Conservation (phyloP, 2,329 filamentous ascomycete species). For the Tothia fuscella region DNA sequence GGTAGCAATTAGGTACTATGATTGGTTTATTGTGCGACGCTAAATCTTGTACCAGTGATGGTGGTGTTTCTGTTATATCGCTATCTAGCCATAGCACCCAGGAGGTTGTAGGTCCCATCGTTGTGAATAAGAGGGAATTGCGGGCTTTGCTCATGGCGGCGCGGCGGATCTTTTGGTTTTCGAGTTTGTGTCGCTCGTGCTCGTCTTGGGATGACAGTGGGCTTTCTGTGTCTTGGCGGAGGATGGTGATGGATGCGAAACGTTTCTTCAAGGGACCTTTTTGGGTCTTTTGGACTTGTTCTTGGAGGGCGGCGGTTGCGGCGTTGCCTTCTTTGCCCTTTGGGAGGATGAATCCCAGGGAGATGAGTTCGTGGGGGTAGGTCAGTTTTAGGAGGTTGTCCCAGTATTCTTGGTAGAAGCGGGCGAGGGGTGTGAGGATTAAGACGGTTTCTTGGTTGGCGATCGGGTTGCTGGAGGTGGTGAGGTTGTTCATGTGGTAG, state of each 20-base stretch:
- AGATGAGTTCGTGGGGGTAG: constrained; percentile 92
- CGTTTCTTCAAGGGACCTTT: constrained; percentile 67
- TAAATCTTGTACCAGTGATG: constrained; percentile 79
- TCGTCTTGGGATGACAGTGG: constrained; percentile 73
- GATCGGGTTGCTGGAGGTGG: constrained; percentile 63
- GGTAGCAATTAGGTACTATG: constrained; percentile 91
- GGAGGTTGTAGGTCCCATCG: constrained; percentile 75
- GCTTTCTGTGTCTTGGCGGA: constrained; percentile 87
- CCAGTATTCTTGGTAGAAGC: constrained; percentile 94
- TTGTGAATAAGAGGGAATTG: constrained; percentile 92
- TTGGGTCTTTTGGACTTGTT: constrained; percentile 75
- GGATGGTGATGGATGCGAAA: constrained; percentile 87
- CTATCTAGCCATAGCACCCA: constrained; percentile 97
- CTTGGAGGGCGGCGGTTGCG: constrained; percentile 72
- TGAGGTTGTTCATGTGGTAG: constrained; percentile 93
- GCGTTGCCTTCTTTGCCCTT: constrained; percentile 86
- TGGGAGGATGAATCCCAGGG: constrained; percentile 88
- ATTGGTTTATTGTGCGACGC: constrained; percentile 80
- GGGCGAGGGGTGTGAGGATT: constrained; percentile 81
- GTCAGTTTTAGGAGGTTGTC: constrained; percentile 72
- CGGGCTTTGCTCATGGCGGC: constrained; percentile 87
- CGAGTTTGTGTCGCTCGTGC: constrained; percentile 78
- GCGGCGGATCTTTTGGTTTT: constrained; percentile 75
- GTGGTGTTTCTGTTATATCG: constrained; percentile 82
- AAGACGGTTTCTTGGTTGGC: constrained; percentile 75